phyloP scores from a whole-genome alignment of 176 grass and related monocot genomes.

The Echinochloa phyllopogon region DNA sequence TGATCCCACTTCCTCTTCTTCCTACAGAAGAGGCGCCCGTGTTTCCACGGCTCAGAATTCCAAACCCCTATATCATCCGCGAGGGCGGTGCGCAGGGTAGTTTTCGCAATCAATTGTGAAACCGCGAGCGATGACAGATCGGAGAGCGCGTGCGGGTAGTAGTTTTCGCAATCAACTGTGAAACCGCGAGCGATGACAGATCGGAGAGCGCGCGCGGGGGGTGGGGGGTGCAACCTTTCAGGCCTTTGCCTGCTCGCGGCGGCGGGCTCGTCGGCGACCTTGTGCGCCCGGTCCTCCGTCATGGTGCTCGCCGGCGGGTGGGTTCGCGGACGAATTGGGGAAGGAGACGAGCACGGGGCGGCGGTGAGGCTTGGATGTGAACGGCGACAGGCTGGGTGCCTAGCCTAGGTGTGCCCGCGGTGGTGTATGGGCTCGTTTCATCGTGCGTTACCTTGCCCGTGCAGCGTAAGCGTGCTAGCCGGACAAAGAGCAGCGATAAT shows the following conservation, averaged over 20 bases:
- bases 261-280: slow-evolving; percentile 35
- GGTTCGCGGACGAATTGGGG: not conserved
- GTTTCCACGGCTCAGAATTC: slow-evolving; percentile 33
- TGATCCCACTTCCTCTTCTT: slow-evolving; percentile 99
- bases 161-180: not conserved
- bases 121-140: not conserved
- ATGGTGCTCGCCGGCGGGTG: slow-evolving; percentile 37
- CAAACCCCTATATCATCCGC: not conserved
- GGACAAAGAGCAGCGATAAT: too few relatives aligned
- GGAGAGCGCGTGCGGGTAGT: too few relatives aligned
- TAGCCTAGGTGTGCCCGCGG: not conserved
- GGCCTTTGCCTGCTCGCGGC: slow-evolving; percentile 54
- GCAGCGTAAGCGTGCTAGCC: too few relatives aligned
- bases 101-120: not conserved
- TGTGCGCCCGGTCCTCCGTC: slow-evolving; percentile 54
- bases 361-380: slow-evolving; percentile 4
- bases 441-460: too few relatives aligned
- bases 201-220: too few relatives aligned
- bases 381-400: slow-evolving; percentile 7
- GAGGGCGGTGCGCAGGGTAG: not conserved
- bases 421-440: too few relatives aligned
- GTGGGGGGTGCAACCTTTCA: too few relatives aligned
- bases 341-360: not conserved
- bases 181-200: not conserved
- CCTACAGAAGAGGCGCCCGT: slow-evolving; percentile 43